Percentiles rank a stretch among this genome's conserved stretches.
Conservation (phyloP, 306 rosid genomes). For the Fragaria iinumae region DNA sequence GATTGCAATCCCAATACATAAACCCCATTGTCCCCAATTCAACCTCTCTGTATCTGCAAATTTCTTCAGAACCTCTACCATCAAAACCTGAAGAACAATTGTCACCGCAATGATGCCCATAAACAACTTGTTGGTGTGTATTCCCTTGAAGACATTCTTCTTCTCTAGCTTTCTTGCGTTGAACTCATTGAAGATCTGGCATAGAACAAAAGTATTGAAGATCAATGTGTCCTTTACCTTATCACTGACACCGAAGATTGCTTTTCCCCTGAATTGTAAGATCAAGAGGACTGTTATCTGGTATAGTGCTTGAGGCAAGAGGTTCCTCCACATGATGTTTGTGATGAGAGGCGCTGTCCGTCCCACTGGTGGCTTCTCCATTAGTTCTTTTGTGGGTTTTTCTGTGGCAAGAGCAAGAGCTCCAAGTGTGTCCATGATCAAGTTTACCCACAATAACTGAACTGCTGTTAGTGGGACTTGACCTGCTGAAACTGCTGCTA, state of each 20-base stretch:
- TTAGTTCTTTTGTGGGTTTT: conserved; percentile 30
- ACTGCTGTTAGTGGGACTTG: conserved; percentile 37
- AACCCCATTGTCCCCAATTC: conserved; percentile 37
- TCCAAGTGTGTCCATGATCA: conserved; percentile 38
- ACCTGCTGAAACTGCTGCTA: conserved; percentile 33
- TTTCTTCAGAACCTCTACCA: conserved; percentile 42
- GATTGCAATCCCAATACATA: conserved; percentile 29
- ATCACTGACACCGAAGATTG: conserved; percentile 22
- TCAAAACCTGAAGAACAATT: conserved; percentile 34
- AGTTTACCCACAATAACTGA: conserved; percentile 38
- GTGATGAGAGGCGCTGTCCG: conserved; percentile 36
- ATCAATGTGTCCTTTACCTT: conserved; percentile 37
- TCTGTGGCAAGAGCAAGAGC: conserved; percentile 45
- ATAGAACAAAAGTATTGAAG: conserved; percentile 38
- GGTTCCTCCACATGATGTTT: conserved; percentile 44
- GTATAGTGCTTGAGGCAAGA: conserved; percentile 34
- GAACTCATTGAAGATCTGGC: conserved; percentile 44
- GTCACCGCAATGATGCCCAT: conserved; percentile 30
- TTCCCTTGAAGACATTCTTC: conserved; percentile 39
- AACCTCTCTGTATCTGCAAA: conserved; percentile 38
- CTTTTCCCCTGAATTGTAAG: conserved; percentile 28
- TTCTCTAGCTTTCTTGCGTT: conserved; percentile 43
- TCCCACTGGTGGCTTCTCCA: conserved; percentile 36
- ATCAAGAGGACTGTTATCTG: conserved; percentile 26
- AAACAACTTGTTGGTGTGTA: conserved; percentile 34